These are phyloP conservation scores for Colletotrichum sp. DNA, from an alignment of 2,329 filamentous ascomycete genomes.

Conservation along the genomic window DNA sequence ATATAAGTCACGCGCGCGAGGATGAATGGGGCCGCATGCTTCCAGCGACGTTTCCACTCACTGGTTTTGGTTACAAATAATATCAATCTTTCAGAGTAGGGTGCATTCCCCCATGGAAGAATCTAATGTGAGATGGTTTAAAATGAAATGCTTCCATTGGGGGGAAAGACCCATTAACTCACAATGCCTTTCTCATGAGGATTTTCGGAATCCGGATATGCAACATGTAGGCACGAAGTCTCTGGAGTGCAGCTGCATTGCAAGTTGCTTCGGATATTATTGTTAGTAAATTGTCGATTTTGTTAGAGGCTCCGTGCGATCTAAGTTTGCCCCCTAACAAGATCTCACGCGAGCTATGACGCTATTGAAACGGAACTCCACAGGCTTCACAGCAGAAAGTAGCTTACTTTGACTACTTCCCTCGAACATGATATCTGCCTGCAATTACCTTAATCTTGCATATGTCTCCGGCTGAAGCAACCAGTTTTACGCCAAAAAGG, in stretches of 20 bases:
- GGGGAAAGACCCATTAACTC: not conserved
- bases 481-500: not conserved
- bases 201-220: not conserved
- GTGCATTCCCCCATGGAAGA: not conserved
- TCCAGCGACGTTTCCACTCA: not conserved
- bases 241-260: not conserved
- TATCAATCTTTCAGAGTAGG: not conserved
- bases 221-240: not conserved
- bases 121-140: fast-evolving
- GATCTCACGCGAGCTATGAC: not conserved
- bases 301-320: not conserved
- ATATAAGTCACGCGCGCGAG: not conserved
- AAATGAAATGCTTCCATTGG: not conserved
- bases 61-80: not conserved
- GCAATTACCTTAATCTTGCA: not conserved
- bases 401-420: not conserved
- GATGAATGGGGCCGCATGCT: not conserved
- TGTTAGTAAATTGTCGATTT: not conserved
- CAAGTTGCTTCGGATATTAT: not conserved
- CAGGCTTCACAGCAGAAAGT: not conserved
- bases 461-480: not conserved
- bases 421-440: not conserved
- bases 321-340: not conserved
- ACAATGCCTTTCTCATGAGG: not conserved
- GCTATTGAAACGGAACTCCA: not conserved